phyloP scores from a whole-genome alignment of 495 filamentous ascomycete genomes.

The Diplogelasinospora grovesii region DNA sequence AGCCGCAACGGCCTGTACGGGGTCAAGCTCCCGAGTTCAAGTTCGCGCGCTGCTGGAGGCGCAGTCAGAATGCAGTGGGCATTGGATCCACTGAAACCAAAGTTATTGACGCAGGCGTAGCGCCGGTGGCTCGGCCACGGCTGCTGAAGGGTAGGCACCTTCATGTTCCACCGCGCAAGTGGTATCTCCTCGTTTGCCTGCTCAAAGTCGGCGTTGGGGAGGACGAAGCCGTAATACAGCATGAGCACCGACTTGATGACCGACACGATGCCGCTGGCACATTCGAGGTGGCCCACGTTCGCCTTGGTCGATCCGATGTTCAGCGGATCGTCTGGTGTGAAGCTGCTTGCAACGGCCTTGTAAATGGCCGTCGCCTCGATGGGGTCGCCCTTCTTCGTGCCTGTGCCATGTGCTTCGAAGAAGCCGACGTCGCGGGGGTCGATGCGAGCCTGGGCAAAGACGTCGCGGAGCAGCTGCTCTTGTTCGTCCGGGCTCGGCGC shows the following conservation, averaged over 20 bases:
- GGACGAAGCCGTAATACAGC: conserved; percentile 49
- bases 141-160: conserved; percentile 5
- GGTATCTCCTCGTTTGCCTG: conserved; percentile 37
- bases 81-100: conserved; percentile 42
- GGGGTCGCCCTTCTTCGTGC: conserved; percentile 56
- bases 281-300: conserved; percentile 56
- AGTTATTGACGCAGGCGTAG: conserved; percentile 41
- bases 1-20: conserved; percentile 32
- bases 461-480: conserved; percentile 36
- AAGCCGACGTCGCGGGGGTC: conserved; percentile 38
- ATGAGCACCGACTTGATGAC: conserved; percentile 54
- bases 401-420: conserved; percentile 52
- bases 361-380: conserved; percentile 52
- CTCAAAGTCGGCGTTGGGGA: conserved; percentile 47
- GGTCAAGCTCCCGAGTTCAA: conserved; percentile 30
- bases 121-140: conserved; percentile 36
- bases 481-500: conserved; percentile 48
- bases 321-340: conserved; percentile 33
- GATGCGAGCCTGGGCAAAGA: conserved; percentile 35
- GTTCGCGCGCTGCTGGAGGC: conserved; percentile 22
- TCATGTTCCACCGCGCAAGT: conserved; percentile 39
- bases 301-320: conserved; percentile 54
- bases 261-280: conserved; percentile 48
- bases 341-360: conserved; percentile 34
- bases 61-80: conserved; percentile 33